phyloP scores from a whole-genome alignment of 2,329 filamentous ascomycete genomes.

The Penicillium sclerotigenum region DNA sequence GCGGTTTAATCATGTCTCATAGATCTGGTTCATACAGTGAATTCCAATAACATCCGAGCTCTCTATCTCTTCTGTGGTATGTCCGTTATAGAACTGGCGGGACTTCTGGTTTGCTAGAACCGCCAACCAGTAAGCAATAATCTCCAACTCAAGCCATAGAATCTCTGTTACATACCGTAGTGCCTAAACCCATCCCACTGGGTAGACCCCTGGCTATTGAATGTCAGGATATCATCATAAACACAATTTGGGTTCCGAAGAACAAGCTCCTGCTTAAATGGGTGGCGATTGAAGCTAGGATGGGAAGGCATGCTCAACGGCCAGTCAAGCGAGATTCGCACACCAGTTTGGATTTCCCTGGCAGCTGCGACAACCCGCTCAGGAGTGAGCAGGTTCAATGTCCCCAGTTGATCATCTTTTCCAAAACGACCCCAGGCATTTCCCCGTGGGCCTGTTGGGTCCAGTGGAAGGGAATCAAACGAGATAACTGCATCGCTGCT shows the following conservation, averaged over 20 bases:
- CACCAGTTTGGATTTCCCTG: slow-evolving; percentile 41
- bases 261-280: slow-evolving; percentile 23
- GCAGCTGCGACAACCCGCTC: slow-evolving; percentile 42
- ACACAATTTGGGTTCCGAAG: slow-evolving; percentile 20
- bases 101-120: slow-evolving; percentile 19
- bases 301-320: slow-evolving; percentile 23
- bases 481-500: not conserved
- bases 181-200: slow-evolving; percentile 29
- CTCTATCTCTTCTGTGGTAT: slow-evolving; percentile 22
- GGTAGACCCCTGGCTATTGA: slow-evolving; percentile 24
- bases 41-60: slow-evolving; percentile 20
- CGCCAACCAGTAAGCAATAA: not conserved
- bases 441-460: slow-evolving; percentile 44
- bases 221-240: slow-evolving; percentile 23
- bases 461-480: slow-evolving; percentile 21
- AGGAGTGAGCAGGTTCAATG: slow-evolving; percentile 53
- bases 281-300: slow-evolving; percentile 24
- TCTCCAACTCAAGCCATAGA: too few relatives aligned
- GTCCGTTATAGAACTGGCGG: slow-evolving; percentile 23
- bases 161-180: slow-evolving; percentile 13
- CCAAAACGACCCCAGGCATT: slow-evolving; percentile 59
- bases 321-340: slow-evolving; percentile 27
- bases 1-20: not conserved
- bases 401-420: slow-evolving; percentile 51
- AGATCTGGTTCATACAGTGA: slow-evolving; percentile 13